Base-by-base conservation (phyloP, 352 stramenopile genomes). In the Phytophthora pini region DNA sequence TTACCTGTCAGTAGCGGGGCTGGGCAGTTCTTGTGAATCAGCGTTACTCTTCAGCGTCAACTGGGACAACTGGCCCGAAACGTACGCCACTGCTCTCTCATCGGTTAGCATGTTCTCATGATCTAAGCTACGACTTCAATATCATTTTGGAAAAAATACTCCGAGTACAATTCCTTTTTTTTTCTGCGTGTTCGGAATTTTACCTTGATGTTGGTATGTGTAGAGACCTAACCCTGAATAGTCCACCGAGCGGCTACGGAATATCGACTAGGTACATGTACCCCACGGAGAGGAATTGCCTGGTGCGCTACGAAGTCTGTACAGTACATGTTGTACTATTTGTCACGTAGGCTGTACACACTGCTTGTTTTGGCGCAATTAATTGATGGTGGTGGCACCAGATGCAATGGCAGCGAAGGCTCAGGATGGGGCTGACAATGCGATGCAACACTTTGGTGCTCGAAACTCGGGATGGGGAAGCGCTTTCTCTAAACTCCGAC, bases 11-110 rank as follows among this genome's bases (percentile, higher is more conserved):
- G 43, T 60, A n/a, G 51, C 65, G 4, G 26, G 65, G 7, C 65
- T 77, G 2, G 64, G 64, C 8, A 73, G 68, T 34, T 65, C 63
- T 10, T 76, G 68, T 29, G 50, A 69, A 32, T 76, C 68, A 13
- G 64, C 68, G 1, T 20, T 76, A 15, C 68, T 76, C 29, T 73
- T 73, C 54, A 68, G 46, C 24, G 68, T 76, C 39, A 61, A 76
- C 22, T 68, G 63, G 63, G 38, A 52, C 48, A 63, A 63, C 10
- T 66, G 47, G 17, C 29, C 62, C 7, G 38, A 60, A 20, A 65
- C 62, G 8, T 46, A 49, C 45, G 68, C 63, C 3, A 76, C 57
- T 13, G 68, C 64, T 20, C 61, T 69, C 22, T 59, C 61, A 22
- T 71, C 63, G 22, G 51, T 65, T 50, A 71, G 52, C 51, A 68